Evolutionary conservation across 1,284 basidiomycete species (phyloP).

Genomic region (Austroboletus niveus): DNA sequence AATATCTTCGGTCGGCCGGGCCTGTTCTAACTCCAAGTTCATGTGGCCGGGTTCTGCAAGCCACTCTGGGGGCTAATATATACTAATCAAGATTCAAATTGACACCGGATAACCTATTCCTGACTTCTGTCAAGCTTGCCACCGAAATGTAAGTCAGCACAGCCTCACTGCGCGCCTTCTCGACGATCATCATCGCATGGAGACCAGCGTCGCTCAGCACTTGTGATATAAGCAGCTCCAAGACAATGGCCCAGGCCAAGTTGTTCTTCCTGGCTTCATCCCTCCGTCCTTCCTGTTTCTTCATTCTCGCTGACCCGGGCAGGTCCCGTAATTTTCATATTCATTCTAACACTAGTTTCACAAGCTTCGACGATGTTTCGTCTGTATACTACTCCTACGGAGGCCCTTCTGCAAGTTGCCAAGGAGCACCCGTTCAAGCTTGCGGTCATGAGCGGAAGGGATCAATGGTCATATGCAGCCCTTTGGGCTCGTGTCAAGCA

Average conservation of each 20-base stretch:
- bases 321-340: slow-evolving; percentile 14
- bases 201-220: not conserved
- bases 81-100: too few species aligned
- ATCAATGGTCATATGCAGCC: slow-evolving; percentile 27
- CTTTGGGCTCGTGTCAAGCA: slow-evolving; percentile 27
- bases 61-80: too few species aligned
- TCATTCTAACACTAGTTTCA: not conserved
- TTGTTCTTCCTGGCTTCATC: slow-evolving; percentile 23
- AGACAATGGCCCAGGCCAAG: not conserved
- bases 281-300: slow-evolving; percentile 5
- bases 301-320: slow-evolving; percentile 17
- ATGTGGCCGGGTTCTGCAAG: too few species aligned
- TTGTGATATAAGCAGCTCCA: slow-evolving; percentile 9
- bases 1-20: too few species aligned
- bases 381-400: slow-evolving; percentile 22
- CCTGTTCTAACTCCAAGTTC: too few species aligned
- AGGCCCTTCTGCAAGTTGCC: slow-evolving; percentile 28
- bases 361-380: slow-evolving; percentile 9
- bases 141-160: not conserved
- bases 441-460: slow-evolving; percentile 18
- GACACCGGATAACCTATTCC: too few species aligned
- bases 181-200: slow-evolving; percentile 5
- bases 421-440: slow-evolving; percentile 21
- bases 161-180: not conserved
- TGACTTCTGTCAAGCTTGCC: too few species aligned